Conservation (phyloP, 805 yeast genomes). For the Starmerella floris region DNA sequence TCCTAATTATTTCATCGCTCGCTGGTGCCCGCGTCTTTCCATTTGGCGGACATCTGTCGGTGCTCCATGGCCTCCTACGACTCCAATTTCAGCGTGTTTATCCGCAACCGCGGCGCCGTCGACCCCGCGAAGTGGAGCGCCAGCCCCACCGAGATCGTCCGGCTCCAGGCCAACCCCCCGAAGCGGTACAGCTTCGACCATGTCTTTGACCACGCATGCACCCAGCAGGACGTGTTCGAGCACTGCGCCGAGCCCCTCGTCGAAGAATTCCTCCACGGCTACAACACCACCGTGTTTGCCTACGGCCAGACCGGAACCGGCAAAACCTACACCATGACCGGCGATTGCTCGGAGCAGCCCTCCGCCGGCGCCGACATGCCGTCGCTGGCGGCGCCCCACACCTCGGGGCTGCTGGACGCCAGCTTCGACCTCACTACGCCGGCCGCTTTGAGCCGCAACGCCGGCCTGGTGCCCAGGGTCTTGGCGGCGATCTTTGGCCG, state of each 20-base stretch:
- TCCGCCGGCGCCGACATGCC: slow-evolving; percentile 1
- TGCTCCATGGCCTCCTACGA: not conserved
- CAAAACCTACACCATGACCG: slow-evolving; percentile 62
- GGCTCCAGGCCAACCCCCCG: slow-evolving; percentile 9
- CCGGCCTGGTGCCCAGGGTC: slow-evolving; percentile 55
- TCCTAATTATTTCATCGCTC: too few species aligned
- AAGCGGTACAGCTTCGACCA: slow-evolving; percentile 63
- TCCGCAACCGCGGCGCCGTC: slow-evolving; percentile 8
- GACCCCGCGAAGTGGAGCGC: not conserved
- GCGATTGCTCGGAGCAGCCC: slow-evolving; percentile 35
- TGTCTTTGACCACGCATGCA: slow-evolving; percentile 72
- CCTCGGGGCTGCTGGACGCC: not conserved
- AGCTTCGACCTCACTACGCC: not conserved
- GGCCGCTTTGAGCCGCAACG: slow-evolving; percentile 19
- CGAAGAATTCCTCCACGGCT: slow-evolving; percentile 43
- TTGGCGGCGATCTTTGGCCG: slow-evolving; percentile 41
- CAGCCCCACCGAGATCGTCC: slow-evolving; percentile 1
- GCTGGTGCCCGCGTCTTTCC: too few species aligned
- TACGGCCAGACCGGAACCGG: slow-evolving; percentile 93
- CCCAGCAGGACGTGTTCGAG: slow-evolving; percentile 52
- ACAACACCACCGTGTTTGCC: slow-evolving; percentile 66
- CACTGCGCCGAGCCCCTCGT: slow-evolving; percentile 52
- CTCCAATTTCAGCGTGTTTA: slow-evolving; percentile 13
- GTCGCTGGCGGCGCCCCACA: not conserved
- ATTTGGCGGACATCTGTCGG: too few species aligned